Evolutionary conservation across 768 basidiomycete genomes (phyloP).

Genomic region (Lenzites betulinus): DNA sequence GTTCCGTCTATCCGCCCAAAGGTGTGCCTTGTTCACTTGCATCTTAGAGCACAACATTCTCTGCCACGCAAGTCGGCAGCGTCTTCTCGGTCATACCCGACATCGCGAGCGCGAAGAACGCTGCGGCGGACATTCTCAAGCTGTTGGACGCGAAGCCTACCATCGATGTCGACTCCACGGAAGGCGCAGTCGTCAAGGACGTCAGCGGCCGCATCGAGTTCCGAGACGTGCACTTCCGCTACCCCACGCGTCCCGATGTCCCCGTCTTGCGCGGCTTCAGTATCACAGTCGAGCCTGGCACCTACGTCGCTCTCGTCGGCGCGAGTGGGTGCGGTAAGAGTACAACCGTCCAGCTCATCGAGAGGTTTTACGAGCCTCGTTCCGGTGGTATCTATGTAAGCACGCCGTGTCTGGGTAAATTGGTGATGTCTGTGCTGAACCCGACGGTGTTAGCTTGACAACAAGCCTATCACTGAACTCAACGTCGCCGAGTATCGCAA

Average conservation of each 20-base stretch:
- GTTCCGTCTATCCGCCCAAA: conserved; percentile 24
- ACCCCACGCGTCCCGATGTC: conserved; percentile 83
- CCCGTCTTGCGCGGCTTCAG: conserved; percentile 80
- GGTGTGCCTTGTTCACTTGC: too few relatives aligned
- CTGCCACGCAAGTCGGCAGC: conserved; percentile 85
- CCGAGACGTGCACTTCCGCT: conserved; percentile 84
- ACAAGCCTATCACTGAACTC: conserved; percentile 68
- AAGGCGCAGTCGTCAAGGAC: conserved; percentile 55
- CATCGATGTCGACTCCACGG: conserved; percentile 76
- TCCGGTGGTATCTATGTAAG: conserved; percentile 66
- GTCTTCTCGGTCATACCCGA: conserved; percentile 87
- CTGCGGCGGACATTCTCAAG: conserved; percentile 74
- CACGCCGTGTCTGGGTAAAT: background rate
- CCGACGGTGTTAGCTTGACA: conserved; percentile 55
- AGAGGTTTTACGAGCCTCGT: conserved; percentile 84
- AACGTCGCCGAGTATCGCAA: conserved; percentile 88
- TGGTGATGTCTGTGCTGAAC: background rate
- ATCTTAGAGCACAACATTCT: conserved; percentile 65
- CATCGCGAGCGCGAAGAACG: conserved; percentile 78
- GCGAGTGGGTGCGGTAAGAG: conserved; percentile 82
- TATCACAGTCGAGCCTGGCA: conserved; percentile 70
- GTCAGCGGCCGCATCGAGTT: conserved; percentile 68
- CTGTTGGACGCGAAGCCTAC: conserved; percentile 73
- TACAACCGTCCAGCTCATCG: conserved; percentile 81
- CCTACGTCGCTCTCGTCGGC: conserved; percentile 79